Conservation (phyloP, 768 basidiomycete species). For the Leccinum incarnatum region DNA sequence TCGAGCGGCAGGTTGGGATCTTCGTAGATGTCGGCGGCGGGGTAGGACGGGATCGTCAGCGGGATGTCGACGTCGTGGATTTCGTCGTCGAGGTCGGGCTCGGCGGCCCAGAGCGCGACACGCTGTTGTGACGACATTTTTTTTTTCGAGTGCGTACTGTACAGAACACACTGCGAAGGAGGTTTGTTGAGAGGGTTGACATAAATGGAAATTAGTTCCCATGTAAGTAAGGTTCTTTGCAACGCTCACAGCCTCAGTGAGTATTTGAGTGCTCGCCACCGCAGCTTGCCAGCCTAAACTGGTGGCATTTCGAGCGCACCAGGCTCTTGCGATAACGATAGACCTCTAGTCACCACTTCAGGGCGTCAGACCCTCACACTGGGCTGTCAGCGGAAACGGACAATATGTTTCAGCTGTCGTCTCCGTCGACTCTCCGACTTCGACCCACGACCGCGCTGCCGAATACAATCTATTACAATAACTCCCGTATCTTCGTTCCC, state of each 20-base stretch:
- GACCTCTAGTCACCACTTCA: too few species aligned
- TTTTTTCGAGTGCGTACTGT: not conserved
- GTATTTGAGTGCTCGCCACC: not conserved
- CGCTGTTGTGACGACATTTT: slow-evolving; percentile 60
- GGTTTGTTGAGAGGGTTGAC: not conserved
- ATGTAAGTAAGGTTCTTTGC: not conserved
- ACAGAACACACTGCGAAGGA: not conserved
- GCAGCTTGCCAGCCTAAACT: not conserved
- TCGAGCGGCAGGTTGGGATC: slow-evolving; percentile 58
- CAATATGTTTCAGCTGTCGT: not conserved
- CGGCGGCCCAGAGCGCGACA: slow-evolving; percentile 70
- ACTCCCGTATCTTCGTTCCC: not conserved
- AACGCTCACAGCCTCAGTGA: too few species aligned
- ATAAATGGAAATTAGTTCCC: not conserved
- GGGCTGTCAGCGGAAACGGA: not conserved
- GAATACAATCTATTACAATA: not conserved
- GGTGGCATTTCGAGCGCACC: too few species aligned
- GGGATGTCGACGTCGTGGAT: slow-evolving; percentile 64
- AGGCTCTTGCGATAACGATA: not conserved
- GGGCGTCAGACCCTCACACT: not conserved
- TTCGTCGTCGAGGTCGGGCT: slow-evolving; percentile 78
- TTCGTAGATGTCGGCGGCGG: slow-evolving; percentile 29
- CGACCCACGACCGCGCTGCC: not conserved
- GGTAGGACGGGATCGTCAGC: slow-evolving; percentile 28
- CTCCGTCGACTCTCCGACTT: not conserved